These are phyloP conservation scores for Boletellus ananas DNA, from an alignment of 768 basidiomycete species.

Conservation along the genomic window DNA sequence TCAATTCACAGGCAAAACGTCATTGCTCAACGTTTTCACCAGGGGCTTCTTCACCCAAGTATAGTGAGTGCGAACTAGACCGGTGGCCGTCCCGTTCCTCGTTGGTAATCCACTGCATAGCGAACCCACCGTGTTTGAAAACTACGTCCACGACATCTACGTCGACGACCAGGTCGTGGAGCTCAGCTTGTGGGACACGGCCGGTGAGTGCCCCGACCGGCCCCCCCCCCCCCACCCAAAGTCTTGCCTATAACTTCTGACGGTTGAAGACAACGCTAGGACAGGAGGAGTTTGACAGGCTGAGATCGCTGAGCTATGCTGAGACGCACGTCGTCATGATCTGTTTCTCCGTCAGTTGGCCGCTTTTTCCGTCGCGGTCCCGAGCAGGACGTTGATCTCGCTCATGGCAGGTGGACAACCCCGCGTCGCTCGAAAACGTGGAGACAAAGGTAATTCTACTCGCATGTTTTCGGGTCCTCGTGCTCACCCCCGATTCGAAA, in stretches of 20 bases:
- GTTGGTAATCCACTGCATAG: conserved; percentile 33
- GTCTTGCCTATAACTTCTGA: conserved; percentile 24
- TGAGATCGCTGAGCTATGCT: conserved; percentile 92
- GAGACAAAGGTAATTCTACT: conserved; percentile 67
- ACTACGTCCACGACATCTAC: conserved; percentile 87
- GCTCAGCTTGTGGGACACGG: conserved; percentile 95
- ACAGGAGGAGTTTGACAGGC: conserved; percentile 92
- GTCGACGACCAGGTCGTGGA: conserved; percentile 88
- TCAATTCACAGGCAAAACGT: conserved; percentile 63
- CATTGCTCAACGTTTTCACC: conserved; percentile 83
- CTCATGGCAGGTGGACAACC: conserved; percentile 74
- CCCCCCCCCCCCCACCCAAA: not conserved
- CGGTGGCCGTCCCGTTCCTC: not conserved
- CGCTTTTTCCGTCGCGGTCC: not conserved
- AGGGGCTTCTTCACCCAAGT: conserved; percentile 92
- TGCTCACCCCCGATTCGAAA: conserved; percentile 1
- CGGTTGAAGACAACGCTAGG: conserved; percentile 48
- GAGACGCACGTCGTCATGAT: conserved; percentile 96
- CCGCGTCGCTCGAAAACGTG: conserved; percentile 93
- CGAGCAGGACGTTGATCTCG: not conserved
- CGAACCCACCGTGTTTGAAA: conserved; percentile 95
- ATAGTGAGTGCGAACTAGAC: conserved; percentile 55
- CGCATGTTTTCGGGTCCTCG: not conserved
- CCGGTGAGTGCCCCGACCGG: conserved; percentile 51
- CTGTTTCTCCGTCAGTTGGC: conserved; percentile 80